These are phyloP conservation scores for Lactarius hengduanensis DNA, from an alignment of 768 basidiomycete genomes.

Conservation along the genomic window DNA sequence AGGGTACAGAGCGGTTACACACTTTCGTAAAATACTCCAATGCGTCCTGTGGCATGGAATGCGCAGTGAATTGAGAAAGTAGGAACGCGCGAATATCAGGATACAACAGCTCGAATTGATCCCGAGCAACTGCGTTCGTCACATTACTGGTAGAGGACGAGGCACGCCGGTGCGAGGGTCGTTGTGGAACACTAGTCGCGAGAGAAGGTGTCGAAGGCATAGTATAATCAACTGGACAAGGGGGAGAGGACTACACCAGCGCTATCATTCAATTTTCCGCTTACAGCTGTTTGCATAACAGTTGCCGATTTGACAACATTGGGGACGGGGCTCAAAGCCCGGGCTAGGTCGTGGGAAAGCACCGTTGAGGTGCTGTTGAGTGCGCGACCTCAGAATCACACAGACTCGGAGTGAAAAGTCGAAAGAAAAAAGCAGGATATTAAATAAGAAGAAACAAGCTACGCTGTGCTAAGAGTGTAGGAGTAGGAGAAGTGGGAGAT, in stretches of 20 bases:
- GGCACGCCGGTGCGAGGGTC: not conserved
- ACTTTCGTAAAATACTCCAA: slow-evolving; percentile 82
- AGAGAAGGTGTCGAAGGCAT: slow-evolving; percentile 5
- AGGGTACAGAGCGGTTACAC: slow-evolving; percentile 32
- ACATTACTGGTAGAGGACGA: not conserved
- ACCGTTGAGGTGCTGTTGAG: too few species aligned
- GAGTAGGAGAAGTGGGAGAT: too few species aligned
- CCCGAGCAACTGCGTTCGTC: slow-evolving; percentile 7
- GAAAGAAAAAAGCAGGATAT: too few species aligned
- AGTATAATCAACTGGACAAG: not conserved
- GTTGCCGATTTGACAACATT: too few species aligned
- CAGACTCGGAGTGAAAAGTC: too few species aligned
- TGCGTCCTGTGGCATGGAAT: slow-evolving; percentile 83
- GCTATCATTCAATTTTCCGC: not conserved
- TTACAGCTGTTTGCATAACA: not conserved
- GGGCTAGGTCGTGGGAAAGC: too few species aligned
- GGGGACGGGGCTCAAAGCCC: too few species aligned
- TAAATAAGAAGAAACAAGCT: too few species aligned
- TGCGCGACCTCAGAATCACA: too few species aligned
- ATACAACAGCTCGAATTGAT: slow-evolving; percentile 44
- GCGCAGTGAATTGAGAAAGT: slow-evolving; percentile 57
- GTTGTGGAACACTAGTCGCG: not conserved
- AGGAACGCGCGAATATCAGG: slow-evolving; percentile 74
- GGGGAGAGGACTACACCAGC: too few species aligned
- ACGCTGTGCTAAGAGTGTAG: too few species aligned